A percentile compares a stretch with the other conserved stretches of the same genome.
Conservation (phyloP, 371 early-diverging fungal genomes). For the Syncephalastrum racemosum region DNA sequence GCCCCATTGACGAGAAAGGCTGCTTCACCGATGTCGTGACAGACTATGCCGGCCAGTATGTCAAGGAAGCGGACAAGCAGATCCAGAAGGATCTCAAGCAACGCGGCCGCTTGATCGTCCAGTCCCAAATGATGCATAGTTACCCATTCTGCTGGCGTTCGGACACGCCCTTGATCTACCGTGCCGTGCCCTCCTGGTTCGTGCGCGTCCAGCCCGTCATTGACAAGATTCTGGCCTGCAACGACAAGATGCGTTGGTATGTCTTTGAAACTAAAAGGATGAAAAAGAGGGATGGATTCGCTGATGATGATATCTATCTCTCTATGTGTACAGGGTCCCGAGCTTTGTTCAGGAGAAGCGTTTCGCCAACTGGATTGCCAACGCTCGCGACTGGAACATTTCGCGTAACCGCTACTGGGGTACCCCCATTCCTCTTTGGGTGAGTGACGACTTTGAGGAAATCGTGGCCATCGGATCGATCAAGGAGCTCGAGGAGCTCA, state of each 20-base stretch:
- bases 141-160: constrained; percentile 99
- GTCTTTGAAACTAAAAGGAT: neutral
- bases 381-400: constrained; percentile 99
- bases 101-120: constrained; percentile 84
- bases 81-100: constrained; percentile 93
- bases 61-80: constrained; percentile 98
- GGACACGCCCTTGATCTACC: constrained; percentile 99
- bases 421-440: constrained; percentile 99
- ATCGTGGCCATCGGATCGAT: constrained; percentile 96
- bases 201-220: constrained; percentile 89
- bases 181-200: constrained; percentile 99
- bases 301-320: neutral
- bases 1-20: constrained; percentile 96
- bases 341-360: constrained; percentile 97
- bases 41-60: constrained; percentile 89
- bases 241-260: constrained; percentile 90
- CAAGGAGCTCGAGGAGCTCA: constrained; percentile 91
- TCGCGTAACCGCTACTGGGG: constrained; percentile 99
- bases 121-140: constrained; percentile 86
- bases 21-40: constrained; percentile 81
- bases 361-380: constrained; percentile 99
- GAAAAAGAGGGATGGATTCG: neutral
- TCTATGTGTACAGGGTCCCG: constrained; percentile 70
- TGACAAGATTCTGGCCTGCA: constrained; percentile 89
- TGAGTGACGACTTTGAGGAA: constrained; percentile 91